phyloP scores from a whole-genome alignment of 495 filamentous ascomycete species.

The Penicillium mononematosum region DNA sequence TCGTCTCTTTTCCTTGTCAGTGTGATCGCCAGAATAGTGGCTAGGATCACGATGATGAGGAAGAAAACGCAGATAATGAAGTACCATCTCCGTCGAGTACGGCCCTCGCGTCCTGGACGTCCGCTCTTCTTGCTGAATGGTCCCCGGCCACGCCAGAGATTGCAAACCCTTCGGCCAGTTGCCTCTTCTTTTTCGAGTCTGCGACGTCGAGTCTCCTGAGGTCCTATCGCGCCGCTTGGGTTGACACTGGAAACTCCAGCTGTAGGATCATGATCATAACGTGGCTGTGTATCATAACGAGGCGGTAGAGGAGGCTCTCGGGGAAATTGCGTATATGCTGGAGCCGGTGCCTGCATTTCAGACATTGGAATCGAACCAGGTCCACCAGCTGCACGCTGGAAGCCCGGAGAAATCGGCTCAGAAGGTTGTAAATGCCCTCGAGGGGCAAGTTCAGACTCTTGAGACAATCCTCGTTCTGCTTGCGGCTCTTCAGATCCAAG shows the following conservation, averaged over 20 bases:
- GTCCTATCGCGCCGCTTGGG: conserved; percentile 38
- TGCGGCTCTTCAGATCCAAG: background rate
- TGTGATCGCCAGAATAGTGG: conserved; percentile 58
- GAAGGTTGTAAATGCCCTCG: conserved; percentile 15
- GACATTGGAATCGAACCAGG: conserved; percentile 47
- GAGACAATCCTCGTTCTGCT: background rate
- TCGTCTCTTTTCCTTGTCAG: conserved; percentile 51
- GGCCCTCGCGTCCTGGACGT: conserved; percentile 58
- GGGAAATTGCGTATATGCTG: conserved; percentile 31
- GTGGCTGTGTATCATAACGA: conserved; percentile 24
- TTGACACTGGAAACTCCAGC: conserved; percentile 26
- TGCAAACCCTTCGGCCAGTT: conserved; percentile 51
- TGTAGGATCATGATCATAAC: conserved; percentile 12
- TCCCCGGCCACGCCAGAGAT: conserved; percentile 60
- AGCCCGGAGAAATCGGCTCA: conserved; percentile 41
- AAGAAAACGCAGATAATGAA: conserved; percentile 52
- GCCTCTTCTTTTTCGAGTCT: conserved; percentile 64
- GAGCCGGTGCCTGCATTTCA: conserved; percentile 42
- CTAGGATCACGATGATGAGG: conserved; percentile 57
- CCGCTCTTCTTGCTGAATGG: conserved; percentile 59
- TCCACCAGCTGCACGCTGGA: conserved; percentile 42
- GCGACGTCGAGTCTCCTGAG: conserved; percentile 52
- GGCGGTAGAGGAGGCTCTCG: conserved; percentile 26
- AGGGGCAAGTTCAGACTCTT: background rate
- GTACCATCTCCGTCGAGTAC: conserved; percentile 62